Base-by-base conservation (phyloP, 768 basidiomycete species). In the Obba rivulosa region DNA sequence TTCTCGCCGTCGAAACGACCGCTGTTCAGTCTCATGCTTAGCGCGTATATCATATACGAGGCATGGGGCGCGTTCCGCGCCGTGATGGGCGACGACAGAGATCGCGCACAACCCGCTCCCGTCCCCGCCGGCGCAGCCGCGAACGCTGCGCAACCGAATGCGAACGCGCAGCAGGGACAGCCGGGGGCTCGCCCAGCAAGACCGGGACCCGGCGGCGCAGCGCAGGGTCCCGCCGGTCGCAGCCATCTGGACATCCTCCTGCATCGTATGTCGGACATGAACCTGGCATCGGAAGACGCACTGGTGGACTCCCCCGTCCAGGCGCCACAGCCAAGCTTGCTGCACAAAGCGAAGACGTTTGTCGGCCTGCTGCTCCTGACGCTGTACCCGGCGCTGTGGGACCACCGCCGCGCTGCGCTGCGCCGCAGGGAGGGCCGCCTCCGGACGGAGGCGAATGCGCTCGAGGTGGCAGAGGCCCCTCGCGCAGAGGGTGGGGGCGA, bases 1-100 rank as follows among this genome's bases (percentile, higher is more conserved):
- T 81, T 89, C 57, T 81, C 83, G 3, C 87, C 87, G 0, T 75
- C 83, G 7, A 74, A 83, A 54, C 85, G 85, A 47, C 87, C 87
- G 4, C 61, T 88, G 17, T 76, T 88, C 50, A 83, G 80, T 31
- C 54, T 85, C 34, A 66, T 87, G 48, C 73, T 89, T 24, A 65
- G 81, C 20, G 77, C 72, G 2, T 88, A 84, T 84, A 78, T 86
- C 62, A 47, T 83, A 21, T 89, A 85, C 61, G 87, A 89, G 63
- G 79, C 84, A 28, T 87, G 84, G 84, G 77, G 75, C 44, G 81
- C 82, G 21, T 74, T 88, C 49, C 75, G 81, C 34, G 73, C 64
- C 25, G 66, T 69, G 36, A 52, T 75, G 18, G 54, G 66, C 65
- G 56, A 64, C 28, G 73, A 70, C 50, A 69, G 65, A 41, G 62